phyloP scores from a whole-genome alignment of 2,329 filamentous ascomycete species.

The Penicillium sp. region DNA sequence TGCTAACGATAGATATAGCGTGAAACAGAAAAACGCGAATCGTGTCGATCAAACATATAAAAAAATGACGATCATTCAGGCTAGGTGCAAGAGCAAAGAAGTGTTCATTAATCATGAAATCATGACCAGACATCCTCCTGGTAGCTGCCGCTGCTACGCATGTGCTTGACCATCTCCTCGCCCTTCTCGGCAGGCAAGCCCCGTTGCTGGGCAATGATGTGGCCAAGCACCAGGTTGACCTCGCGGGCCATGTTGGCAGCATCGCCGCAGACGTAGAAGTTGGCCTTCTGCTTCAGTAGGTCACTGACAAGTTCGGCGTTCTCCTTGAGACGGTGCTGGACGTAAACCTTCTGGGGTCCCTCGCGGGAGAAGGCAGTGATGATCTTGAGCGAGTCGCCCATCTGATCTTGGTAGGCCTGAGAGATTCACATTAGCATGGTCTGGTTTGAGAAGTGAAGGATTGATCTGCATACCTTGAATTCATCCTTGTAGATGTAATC shows the following conservation, averaged over 20 bases:
- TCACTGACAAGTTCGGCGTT: conserved; percentile 79
- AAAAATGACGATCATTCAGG: conserved; percentile 29
- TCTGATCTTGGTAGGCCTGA: conserved; percentile 74
- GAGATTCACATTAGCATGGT: conserved; percentile 26
- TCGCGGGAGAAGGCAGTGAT: conserved; percentile 96
- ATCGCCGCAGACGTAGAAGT: conserved; percentile 97
- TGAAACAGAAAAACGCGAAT: conserved; percentile 4
- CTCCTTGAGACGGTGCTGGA: conserved; percentile 88
- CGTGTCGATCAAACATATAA: conserved; percentile 11
- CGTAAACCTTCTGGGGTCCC: conserved; percentile 83
- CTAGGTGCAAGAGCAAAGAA: conserved; percentile 21
- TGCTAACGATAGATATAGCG: conserved; percentile 13
- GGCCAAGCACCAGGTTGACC: conserved; percentile 78
- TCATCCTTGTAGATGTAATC: conserved; percentile 91
- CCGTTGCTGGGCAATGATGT: conserved; percentile 81
- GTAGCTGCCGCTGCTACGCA: conserved; percentile 93
- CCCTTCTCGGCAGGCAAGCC: conserved; percentile 79
- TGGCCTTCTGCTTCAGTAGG: conserved; percentile 76
- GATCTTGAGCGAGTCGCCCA: conserved; percentile 86
- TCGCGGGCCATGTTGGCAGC: conserved; percentile 96
- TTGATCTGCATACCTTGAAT: conserved; percentile 69
- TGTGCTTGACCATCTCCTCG: conserved; percentile 94
- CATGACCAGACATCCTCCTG: conserved; percentile 75
- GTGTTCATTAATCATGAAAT: conserved; percentile 19
- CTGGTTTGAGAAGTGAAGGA: neutral